Evolutionary conservation across 345 rosid species (phyloP).

Genomic region (Murraya paniculata): DNA sequence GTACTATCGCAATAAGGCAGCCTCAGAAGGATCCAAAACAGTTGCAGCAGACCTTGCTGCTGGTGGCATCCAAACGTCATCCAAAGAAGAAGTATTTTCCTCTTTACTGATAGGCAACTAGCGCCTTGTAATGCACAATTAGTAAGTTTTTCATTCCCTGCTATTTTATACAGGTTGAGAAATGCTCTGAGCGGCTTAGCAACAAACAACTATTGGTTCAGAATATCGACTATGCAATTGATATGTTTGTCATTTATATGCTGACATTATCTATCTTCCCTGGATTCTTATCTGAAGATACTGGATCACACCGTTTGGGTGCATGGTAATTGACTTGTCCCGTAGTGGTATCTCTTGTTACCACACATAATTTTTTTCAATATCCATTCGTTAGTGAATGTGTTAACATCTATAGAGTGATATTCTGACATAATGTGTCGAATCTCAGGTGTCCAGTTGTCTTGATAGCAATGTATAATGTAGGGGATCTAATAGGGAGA

Average conservation of each 20-base stretch:
- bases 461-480: constrained; percentile 66
- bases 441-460: constrained; percentile 71
- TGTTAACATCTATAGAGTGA: neutral
- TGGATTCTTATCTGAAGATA: constrained; percentile 80
- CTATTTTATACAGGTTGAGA: constrained; percentile 24
- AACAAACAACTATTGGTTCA: constrained; percentile 43
- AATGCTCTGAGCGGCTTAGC: constrained; percentile 38
- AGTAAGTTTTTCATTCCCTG: neutral
- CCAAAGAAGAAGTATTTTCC: constrained; percentile 21
- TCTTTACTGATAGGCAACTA: neutral
- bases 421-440: neutral
- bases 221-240: constrained; percentile 63
- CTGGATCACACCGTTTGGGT: constrained; percentile 69
- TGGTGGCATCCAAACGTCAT: constrained; percentile 51
- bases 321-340: constrained; percentile 45
- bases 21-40: constrained; percentile 81
- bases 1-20: constrained; percentile 78
- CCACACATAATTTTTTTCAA: neutral
- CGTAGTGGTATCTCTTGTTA: neutral
- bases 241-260: constrained; percentile 54
- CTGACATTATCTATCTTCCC: constrained; percentile 80
- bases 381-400: neutral
- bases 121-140: neutral
- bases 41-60: constrained; percentile 79
- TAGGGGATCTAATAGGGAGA: constrained; percentile 65